Evolutionary conservation across 306 rosid genomes (phyloP).

Genomic region (Trifolium repens): DNA sequence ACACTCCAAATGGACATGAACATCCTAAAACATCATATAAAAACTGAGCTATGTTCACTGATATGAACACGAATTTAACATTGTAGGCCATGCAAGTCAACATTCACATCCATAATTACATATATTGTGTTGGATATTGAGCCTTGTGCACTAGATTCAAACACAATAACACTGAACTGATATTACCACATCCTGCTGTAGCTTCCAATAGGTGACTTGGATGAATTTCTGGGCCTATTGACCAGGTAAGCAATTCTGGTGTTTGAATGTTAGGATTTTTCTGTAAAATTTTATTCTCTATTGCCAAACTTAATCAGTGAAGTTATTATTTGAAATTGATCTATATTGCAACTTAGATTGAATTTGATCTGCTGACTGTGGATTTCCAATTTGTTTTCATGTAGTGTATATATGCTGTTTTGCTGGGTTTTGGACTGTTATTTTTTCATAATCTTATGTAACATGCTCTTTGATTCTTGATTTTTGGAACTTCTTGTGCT

Average conservation of each 20-base stretch:
- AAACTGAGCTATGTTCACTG: not conserved
- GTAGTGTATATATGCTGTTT: not conserved
- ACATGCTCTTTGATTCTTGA: not conserved
- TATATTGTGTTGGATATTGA: not conserved
- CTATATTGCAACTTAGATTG: not conserved
- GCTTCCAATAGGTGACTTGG: slow-evolving; percentile 5
- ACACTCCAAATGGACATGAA: not conserved
- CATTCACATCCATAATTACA: slow-evolving; percentile 6
- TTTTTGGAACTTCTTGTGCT: slow-evolving; percentile 10
- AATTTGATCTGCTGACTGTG: not conserved
- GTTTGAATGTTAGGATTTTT: not conserved
- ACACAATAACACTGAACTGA: slow-evolving; percentile 2
- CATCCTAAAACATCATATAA: not conserved
- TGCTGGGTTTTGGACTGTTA: not conserved
- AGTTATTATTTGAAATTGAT: not conserved
- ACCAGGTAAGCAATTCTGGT: not conserved
- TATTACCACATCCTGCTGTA: not conserved
- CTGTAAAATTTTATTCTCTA: slow-evolving; percentile 3
- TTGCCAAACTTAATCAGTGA: not conserved
- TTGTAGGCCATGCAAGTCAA: not conserved
- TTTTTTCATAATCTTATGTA: not conserved
- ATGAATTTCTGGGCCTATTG: not conserved
- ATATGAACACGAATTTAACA: not conserved
- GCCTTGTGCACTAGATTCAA: not conserved
- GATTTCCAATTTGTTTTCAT: not conserved